These are phyloP conservation scores for Capsicum pubescens DNA, from an alignment of 257 asterid species.

Conservation along the genomic window DNA sequence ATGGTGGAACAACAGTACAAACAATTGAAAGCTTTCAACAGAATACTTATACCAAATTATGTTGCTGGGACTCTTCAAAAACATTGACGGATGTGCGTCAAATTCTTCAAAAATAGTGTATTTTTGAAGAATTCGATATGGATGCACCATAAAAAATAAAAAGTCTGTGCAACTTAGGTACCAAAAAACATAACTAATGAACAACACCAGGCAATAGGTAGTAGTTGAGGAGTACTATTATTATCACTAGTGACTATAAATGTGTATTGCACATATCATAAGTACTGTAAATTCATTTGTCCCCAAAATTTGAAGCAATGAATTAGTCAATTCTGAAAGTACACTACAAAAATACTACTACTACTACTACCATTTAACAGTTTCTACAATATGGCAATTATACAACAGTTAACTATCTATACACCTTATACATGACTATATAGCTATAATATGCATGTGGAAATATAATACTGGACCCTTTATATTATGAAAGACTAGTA, in stretches of 20 bases:
- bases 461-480: slow-evolving; percentile 26
- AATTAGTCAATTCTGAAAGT: neutral
- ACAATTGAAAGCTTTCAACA: neutral
- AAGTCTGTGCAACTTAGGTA: too few relatives aligned
- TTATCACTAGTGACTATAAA: neutral
- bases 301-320: neutral
- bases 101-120: too few relatives aligned
- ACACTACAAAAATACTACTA: neutral
- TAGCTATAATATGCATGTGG: neutral
- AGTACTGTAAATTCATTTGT: neutral
- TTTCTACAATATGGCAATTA: neutral
- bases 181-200: neutral
- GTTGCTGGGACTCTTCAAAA: too few relatives aligned
- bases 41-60: neutral
- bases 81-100: too few relatives aligned
- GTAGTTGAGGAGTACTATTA: neutral
- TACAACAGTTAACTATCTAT: neutral
- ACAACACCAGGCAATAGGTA: neutral
- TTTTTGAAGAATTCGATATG: too few relatives aligned
- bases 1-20: neutral
- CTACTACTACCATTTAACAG: neutral
- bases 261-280: neutral
- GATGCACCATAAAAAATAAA: too few relatives aligned
- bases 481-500: slow-evolving; percentile 27
- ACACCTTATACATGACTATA: neutral